phyloP scores from a whole-genome alignment of 2,329 filamentous ascomycete genomes.

The Aspergillus amoenus region DNA sequence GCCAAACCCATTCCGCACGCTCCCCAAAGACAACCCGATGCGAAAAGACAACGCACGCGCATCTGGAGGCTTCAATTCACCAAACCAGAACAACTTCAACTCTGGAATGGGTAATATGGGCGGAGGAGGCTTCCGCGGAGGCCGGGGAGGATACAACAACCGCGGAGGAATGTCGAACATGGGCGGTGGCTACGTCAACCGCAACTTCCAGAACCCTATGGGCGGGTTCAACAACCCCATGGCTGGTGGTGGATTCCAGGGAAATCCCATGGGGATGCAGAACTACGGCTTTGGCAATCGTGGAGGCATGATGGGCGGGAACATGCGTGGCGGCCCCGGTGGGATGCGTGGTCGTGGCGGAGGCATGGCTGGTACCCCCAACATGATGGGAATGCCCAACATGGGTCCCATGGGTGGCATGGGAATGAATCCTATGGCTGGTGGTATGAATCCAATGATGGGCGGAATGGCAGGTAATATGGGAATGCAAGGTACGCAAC shows the following conservation, averaged over 20 bases:
- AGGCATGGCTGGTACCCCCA: constrained; percentile 55
- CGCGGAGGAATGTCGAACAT: constrained; percentile 40
- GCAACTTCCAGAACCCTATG: constrained; percentile 49
- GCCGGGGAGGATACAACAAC: constrained; percentile 45
- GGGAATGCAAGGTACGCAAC: constrained; percentile 50
- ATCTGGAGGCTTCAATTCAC: constrained; percentile 48
- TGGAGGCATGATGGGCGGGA: constrained; percentile 55
- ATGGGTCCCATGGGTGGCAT: constrained; percentile 54
- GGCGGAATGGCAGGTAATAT: constrained; percentile 47
- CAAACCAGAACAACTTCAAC: constrained; percentile 40
- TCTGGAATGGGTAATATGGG: constrained; percentile 42
- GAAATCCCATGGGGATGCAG: constrained; percentile 52
- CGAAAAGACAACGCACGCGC: constrained; percentile 62
- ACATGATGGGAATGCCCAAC: constrained; percentile 53
- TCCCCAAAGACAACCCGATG: constrained; percentile 82
- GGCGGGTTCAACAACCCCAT: constrained; percentile 50
- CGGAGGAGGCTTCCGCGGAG: constrained; percentile 57
- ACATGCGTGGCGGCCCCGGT: constrained; percentile 55
- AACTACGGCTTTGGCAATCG: constrained; percentile 52
- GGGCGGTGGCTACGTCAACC: constrained; percentile 52
- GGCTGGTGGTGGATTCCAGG: constrained; percentile 41
- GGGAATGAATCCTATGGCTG: constrained; percentile 55
- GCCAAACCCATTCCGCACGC: constrained; percentile 83
- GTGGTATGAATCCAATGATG: constrained; percentile 61
- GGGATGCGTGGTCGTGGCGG: constrained; percentile 60